Evolutionary conservation across 345 rosid genomes (phyloP), one percentile per base, ranked within the genome.

Genomic region (Dovyalis caffra): DNA sequence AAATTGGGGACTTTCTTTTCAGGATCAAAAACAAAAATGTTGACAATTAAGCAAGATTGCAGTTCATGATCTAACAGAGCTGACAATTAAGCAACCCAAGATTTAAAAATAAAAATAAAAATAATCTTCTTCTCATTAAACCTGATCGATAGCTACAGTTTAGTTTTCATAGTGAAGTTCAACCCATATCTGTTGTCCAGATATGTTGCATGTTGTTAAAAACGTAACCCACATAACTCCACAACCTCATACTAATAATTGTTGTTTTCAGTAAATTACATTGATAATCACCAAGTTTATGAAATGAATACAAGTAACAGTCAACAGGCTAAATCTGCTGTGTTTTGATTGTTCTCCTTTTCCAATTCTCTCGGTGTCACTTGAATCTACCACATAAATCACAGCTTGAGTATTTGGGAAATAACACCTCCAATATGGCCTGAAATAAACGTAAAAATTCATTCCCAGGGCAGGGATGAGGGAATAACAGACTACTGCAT

Each of bases 401-500:
- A 91, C 83, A 63, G 95, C 95, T 70, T 90, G 95, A 49, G 95
- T 89, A 74, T 90, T 90, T 40, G 95, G 95, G 69, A 90, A 90
- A 81, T 90, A 90, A 79, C 95, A 90, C 81, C 95, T 86, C 95
- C 95, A 90, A 66, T 90, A 90, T 49, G 95, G 95, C 88, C 95
- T 90, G 86, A 51, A 34, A 65, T 51, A 31, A 53, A 76, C 49
- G 35, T 16, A 49, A 12, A 69, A 20, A 60, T 26, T 25, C 23
- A 60, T 2, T 33, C 37, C 12, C 6, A 71, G 38, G 66, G 64
- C 58, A 35, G 15, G 31, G n/a, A 35, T 57, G 15, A 2, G 18
- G 66, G 33, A 16, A 2, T 34, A 57, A n/a, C 65, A 70, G 25
- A n/a, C 15, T 23, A n/a, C 1, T 25, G 51, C 25, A 35, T 35